phyloP scores from a whole-genome alignment of 352 stramenopile genomes.

The Globisporangium yorkense region DNA sequence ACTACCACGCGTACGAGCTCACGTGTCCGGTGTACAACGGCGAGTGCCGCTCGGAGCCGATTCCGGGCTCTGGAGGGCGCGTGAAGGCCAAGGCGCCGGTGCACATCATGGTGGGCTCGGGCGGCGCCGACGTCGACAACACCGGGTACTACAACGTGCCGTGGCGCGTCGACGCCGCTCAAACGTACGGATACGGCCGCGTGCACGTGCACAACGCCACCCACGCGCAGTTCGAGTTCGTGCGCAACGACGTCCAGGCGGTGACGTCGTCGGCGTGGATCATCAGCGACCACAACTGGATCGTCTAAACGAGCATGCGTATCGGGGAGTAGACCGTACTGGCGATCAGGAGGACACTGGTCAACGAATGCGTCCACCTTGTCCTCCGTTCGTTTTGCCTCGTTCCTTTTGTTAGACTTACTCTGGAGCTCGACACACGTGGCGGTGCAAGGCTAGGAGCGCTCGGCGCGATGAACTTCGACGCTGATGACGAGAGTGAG shows the following conservation, averaged over 20 bases:
- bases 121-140: conserved; percentile 29
- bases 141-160: conserved; percentile 24
- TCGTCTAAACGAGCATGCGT: background rate
- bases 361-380: too few species aligned
- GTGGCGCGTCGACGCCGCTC: conserved; percentile 7
- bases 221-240: conserved; percentile 46
- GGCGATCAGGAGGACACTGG: too few species aligned
- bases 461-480: background rate
- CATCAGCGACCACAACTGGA: conserved; percentile 41
- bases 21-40: conserved; percentile 44
- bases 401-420: too few species aligned
- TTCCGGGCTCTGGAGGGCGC: conserved; percentile 7
- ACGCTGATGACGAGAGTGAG: background rate
- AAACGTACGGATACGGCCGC: conserved; percentile 31
- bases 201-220: conserved; percentile 50
- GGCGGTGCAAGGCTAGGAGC: too few species aligned
- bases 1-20: conserved; percentile 57
- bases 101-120: conserved; percentile 49
- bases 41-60: conserved; percentile 14
- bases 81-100: conserved; percentile 31
- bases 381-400: too few species aligned
- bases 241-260: conserved; percentile 18
- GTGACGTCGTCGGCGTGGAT: conserved; percentile 18
- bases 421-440: too few species aligned
- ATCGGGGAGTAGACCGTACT: too few species aligned